Conservation (phyloP, 2,329 filamentous ascomycete species). For the Penicillium fuscoglaucum region DNA sequence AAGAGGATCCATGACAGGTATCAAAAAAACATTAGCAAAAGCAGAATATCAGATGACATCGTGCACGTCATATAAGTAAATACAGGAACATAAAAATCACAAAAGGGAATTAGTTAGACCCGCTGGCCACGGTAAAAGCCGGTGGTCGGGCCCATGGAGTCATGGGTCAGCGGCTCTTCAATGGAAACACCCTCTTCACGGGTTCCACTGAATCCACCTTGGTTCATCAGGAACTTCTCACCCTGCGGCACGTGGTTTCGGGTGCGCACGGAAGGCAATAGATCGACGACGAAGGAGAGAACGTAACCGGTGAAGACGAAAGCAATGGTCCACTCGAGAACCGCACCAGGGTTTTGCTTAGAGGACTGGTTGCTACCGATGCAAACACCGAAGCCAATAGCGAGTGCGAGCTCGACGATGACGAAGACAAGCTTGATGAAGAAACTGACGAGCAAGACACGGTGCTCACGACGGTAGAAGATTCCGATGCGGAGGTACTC, state of each 20-base stretch:
- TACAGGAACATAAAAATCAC: background rate
- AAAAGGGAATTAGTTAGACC: constrained; percentile 15
- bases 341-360: constrained; percentile 66
- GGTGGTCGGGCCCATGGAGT: constrained; percentile 37
- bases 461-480: constrained; percentile 69
- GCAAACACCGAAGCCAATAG: constrained; percentile 63
- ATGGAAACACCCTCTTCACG: constrained; percentile 24
- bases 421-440: constrained; percentile 86
- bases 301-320: constrained; percentile 88
- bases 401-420: constrained; percentile 71
- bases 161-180: constrained; percentile 41
- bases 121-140: constrained; percentile 33
- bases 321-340: constrained; percentile 77
- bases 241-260: constrained; percentile 51
- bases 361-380: constrained; percentile 47
- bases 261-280: constrained; percentile 73
- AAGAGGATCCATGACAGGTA: constrained; percentile 3
- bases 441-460: constrained; percentile 74
- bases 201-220: constrained; percentile 11
- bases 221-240: constrained; percentile 35
- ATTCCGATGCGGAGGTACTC: constrained; percentile 86
- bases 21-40: constrained; percentile 3
- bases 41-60: constrained; percentile 8
- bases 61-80: constrained; percentile 7
- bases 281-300: constrained; percentile 81